Percentiles rank a stretch among this genome's conserved stretches.
Conservation (phyloP, 257 asterid species). For the Solanum arcanum region DNA sequence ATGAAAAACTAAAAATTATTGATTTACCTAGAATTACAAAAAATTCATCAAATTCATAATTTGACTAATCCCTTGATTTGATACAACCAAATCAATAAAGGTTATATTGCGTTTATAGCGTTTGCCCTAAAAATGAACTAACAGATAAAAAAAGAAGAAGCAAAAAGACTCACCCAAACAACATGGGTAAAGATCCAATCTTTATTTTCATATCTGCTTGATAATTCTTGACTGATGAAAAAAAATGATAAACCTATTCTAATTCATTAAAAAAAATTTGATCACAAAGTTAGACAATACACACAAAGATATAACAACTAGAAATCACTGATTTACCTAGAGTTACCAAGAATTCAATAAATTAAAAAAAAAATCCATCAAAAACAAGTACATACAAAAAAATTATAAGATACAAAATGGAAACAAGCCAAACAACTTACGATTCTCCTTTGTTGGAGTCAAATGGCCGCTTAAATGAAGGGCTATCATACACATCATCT, state of each 20-base stretch:
- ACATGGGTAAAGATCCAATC: conserved; percentile 21
- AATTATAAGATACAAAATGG: not conserved
- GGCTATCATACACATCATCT: conserved; percentile 59
- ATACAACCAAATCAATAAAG: not conserved
- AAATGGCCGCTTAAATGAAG: conserved; percentile 74
- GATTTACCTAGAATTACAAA: not conserved
- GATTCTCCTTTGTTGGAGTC: conserved; percentile 70
- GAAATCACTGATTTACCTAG: conserved; percentile 23
- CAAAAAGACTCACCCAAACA: not conserved
- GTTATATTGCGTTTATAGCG: not conserved
- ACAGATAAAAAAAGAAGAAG: not conserved
- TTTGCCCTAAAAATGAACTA: conserved; percentile 3
- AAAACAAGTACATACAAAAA: not conserved
- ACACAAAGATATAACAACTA: not conserved
- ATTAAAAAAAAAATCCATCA: not conserved
- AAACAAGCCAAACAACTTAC: conserved; percentile 33
- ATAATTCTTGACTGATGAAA: not conserved
- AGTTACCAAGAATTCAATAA: not conserved
- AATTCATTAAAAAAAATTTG: conserved; percentile 8
- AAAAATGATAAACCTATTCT: not conserved
- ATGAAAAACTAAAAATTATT: conserved; percentile 12
- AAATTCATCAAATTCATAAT: conserved; percentile 1
- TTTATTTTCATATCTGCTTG: conserved; percentile 6
- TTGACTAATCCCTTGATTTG: not conserved
- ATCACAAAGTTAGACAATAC: conserved; percentile 3